Evolutionary conservation across 169 alveolate species (phyloP).

Genomic region (Ophryocystis elektroscirrha): DNA sequence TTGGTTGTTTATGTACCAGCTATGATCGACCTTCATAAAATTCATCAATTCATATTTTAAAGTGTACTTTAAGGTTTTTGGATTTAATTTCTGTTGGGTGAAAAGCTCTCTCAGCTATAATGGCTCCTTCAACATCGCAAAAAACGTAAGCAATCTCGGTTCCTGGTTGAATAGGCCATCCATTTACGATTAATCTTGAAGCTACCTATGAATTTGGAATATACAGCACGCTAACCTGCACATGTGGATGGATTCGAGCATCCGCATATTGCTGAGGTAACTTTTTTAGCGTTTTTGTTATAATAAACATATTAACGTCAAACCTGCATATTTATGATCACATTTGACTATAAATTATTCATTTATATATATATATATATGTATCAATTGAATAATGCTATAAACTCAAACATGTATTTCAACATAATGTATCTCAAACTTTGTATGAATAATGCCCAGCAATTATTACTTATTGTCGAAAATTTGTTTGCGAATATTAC

Average conservation of each 20-base stretch:
- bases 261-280: background rate
- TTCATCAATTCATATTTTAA: no score
- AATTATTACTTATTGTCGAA: slow-evolving; percentile 29
- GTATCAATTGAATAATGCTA: background rate
- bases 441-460: background rate
- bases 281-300: background rate
- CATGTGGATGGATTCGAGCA: background rate
- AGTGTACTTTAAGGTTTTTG: no score
- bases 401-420: background rate
- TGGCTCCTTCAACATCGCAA: background rate
- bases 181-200: background rate
- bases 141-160: background rate
- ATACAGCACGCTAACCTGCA: no score
- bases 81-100: background rate
- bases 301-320: background rate
- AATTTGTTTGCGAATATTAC: slow-evolving; percentile 38
- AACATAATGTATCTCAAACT: background rate
- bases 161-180: slow-evolving; percentile 62
- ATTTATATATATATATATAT: background rate
- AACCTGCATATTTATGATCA: slow-evolving; percentile 45
- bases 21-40: background rate
- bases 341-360: slow-evolving; percentile 21
- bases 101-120: background rate
- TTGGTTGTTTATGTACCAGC: background rate
- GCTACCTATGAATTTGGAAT: no score